A percentile compares a stretch with the other conserved stretches of the same genome.
Conservation (phyloP, 306 rosid species). For the Ziziphus jujuba region DNA sequence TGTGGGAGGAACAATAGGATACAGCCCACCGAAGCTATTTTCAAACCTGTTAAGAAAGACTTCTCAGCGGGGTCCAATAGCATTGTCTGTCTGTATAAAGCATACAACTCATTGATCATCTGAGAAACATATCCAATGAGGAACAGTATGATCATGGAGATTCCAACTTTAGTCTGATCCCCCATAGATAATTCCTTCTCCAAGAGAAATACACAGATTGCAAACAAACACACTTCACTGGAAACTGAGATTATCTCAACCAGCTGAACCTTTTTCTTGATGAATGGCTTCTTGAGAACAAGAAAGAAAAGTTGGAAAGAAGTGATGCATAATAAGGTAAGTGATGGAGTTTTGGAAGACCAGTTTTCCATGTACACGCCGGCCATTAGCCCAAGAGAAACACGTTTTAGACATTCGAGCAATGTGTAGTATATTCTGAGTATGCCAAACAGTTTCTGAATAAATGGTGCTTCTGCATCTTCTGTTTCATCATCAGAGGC, state of each 20-base stretch:
- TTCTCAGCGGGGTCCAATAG: slow-evolving; percentile 56
- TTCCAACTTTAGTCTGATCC: slow-evolving; percentile 48
- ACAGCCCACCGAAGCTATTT: slow-evolving; percentile 62
- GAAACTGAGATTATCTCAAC: slow-evolving; percentile 70
- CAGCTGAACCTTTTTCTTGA: slow-evolving; percentile 83
- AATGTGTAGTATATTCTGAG: slow-evolving; percentile 79
- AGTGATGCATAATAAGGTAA: slow-evolving; percentile 51
- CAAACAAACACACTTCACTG: slow-evolving; percentile 60
- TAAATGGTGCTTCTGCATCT: slow-evolving; percentile 92
- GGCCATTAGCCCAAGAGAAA: slow-evolving; percentile 59
- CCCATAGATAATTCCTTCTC: slow-evolving; percentile 42
- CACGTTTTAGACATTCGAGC: slow-evolving; percentile 64
- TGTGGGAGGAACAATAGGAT: slow-evolving; percentile 56
- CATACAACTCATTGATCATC: slow-evolving; percentile 72
- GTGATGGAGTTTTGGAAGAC: slow-evolving; percentile 45
- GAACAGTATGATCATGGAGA: slow-evolving; percentile 63
- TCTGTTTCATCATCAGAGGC: slow-evolving; percentile 91
- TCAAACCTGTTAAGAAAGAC: slow-evolving; percentile 56
- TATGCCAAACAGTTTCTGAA: slow-evolving; percentile 89
- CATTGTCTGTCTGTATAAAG: slow-evolving; percentile 60
- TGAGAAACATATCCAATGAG: slow-evolving; percentile 57
- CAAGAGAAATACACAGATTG: slow-evolving; percentile 41
- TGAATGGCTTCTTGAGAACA: slow-evolving; percentile 89
- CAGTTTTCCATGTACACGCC: slow-evolving; percentile 48
- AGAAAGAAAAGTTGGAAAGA: slow-evolving; percentile 84